These are phyloP conservation scores for Sesbania bispinosa DNA, from an alignment of 306 rosid genomes.

Conservation along the genomic window DNA sequence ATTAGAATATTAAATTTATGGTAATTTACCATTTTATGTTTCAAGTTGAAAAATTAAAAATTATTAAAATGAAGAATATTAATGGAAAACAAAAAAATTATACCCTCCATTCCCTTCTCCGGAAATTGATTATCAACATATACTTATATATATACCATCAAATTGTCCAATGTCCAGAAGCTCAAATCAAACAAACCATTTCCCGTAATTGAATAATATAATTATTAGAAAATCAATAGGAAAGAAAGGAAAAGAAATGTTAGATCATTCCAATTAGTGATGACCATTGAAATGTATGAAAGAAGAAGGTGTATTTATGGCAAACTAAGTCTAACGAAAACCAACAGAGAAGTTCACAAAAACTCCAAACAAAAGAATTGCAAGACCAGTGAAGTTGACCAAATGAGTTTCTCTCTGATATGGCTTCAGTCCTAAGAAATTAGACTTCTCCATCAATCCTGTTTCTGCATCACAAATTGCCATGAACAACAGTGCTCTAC, in stretches of 20 bases:
- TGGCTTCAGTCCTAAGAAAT: conserved; percentile 14
- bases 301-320: background rate
- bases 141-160: too few relatives aligned
- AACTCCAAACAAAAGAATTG: conserved; percentile 72
- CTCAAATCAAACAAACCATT: background rate
- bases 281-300: background rate
- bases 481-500: conserved; percentile 64
- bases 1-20: too few relatives aligned
- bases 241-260: background rate
- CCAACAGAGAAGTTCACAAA: conserved; percentile 53
- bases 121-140: too few relatives aligned
- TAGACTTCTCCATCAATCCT: conserved; percentile 62
- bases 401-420: conserved; percentile 29
- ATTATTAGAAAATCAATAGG: background rate
- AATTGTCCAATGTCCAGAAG: too few relatives aligned
- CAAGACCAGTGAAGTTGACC: conserved; percentile 58
- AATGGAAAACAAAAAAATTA: too few relatives aligned
- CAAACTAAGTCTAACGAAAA: conserved; percentile 29
- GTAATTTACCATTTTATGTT: too few relatives aligned
- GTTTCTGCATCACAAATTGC: conserved; percentile 74
- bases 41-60: too few relatives aligned
- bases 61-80: too few relatives aligned
- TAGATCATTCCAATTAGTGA: background rate
- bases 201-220: background rate
- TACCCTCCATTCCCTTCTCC: too few relatives aligned